These are phyloP conservation scores for Teratosphaeriaceae sp. DNA, from an alignment of 2,329 filamentous ascomycete genomes.

Conservation along the genomic window DNA sequence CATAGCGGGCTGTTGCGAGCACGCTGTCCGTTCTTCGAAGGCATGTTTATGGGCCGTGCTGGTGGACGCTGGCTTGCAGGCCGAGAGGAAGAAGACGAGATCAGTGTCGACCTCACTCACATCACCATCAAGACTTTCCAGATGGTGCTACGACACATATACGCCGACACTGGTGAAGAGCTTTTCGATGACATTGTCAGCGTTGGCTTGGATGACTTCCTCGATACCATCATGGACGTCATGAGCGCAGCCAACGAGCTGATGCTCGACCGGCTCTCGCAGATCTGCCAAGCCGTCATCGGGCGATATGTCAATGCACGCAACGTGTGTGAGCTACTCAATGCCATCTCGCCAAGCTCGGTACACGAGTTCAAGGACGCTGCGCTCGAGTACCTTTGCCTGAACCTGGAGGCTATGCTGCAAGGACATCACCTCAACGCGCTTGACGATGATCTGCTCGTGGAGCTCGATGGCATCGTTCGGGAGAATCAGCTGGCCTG, in stretches of 20 bases:
- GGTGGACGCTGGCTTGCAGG: slow-evolving; percentile 68
- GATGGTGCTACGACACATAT: slow-evolving; percentile 74
- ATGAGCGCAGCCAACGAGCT: slow-evolving; percentile 87
- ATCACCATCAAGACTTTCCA: slow-evolving; percentile 66
- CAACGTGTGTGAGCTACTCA: slow-evolving; percentile 79
- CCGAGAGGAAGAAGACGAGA: slow-evolving; percentile 41
- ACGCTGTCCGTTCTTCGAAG: slow-evolving; percentile 87
- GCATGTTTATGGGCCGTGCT: slow-evolving; percentile 82
- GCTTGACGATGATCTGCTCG: slow-evolving; percentile 74
- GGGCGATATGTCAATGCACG: slow-evolving; percentile 77
- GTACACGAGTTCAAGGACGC: slow-evolving; percentile 82
- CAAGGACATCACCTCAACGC: slow-evolving; percentile 81
- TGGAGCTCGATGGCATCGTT: slow-evolving; percentile 73
- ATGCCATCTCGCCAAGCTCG: slow-evolving; percentile 76
- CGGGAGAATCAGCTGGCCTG: slow-evolving; percentile 74
- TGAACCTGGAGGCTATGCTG: slow-evolving; percentile 86
- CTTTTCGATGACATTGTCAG: slow-evolving; percentile 73
- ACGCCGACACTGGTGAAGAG: slow-evolving; percentile 72
- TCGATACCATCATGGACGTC: slow-evolving; percentile 85
- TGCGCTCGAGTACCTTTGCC: slow-evolving; percentile 81
- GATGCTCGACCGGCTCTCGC: slow-evolving; percentile 86
- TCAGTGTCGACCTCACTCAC: slow-evolving; percentile 77
- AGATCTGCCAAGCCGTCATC: slow-evolving; percentile 80
- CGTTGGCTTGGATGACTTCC: slow-evolving; percentile 70
- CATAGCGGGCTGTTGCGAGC: slow-evolving; percentile 77